These are phyloP conservation scores for Garcia nutans DNA, from an alignment of 345 rosid species.

Conservation along the genomic window DNA sequence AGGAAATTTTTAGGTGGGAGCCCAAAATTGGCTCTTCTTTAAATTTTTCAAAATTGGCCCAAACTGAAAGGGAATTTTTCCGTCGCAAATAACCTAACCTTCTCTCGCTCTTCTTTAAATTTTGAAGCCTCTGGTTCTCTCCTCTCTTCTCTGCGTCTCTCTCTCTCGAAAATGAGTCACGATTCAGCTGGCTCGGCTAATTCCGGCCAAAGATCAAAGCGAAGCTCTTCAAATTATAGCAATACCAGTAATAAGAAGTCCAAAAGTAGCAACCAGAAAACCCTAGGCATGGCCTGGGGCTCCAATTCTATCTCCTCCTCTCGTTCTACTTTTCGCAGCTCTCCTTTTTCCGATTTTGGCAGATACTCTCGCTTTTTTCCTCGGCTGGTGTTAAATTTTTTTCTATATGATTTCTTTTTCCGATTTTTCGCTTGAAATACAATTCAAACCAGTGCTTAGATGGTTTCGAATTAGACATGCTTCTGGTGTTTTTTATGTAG, in stretches of 20 bases:
- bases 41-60: too few species aligned
- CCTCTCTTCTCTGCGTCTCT: not conserved
- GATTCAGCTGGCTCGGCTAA: slow-evolving; percentile 47
- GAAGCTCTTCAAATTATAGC: slow-evolving; percentile 29
- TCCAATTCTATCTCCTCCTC: slow-evolving; percentile 68
- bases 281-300: slow-evolving; percentile 62
- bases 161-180: slow-evolving; percentile 35
- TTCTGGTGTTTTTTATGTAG: slow-evolving; percentile 36
- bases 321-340: slow-evolving; percentile 62
- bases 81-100: too few species aligned
- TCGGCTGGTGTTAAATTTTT: not conserved
- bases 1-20: too few species aligned
- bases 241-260: too few species aligned
- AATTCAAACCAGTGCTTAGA: not conserved
- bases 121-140: slow-evolving; percentile 17
- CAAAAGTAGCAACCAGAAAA: too few species aligned
- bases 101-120: too few species aligned
- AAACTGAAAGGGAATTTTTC: too few species aligned
- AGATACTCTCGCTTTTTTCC: slow-evolving; percentile 40
- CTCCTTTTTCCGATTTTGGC: slow-evolving; percentile 81
- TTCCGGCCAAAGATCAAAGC: slow-evolving; percentile 48
- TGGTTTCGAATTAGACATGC: slow-evolving; percentile 10
- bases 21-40: too few species aligned
- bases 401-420: not conserved
- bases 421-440: not conserved